Evolutionary conservation across 768 basidiomycete genomes (phyloP), one percentile per base, ranked within the genome.

Genomic region (Harrya chromipes): DNA sequence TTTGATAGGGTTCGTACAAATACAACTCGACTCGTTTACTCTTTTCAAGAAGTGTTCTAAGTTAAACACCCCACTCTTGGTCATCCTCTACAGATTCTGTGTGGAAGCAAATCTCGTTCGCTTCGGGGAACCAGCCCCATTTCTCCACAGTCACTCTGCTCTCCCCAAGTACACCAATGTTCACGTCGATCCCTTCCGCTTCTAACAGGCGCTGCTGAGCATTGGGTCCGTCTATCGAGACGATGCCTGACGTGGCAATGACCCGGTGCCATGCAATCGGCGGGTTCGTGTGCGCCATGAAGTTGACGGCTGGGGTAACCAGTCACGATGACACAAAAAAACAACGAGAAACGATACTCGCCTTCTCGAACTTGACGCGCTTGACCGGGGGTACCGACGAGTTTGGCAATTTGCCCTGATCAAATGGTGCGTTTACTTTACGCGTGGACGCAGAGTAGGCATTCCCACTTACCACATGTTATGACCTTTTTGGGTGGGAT

Each of bases 201-300:
- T 83, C 79, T 13, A 94, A 73, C 4, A 79, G 80, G 26, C 83
- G 79, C 21, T 80, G 72, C 63, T 94, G 91, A 40, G 78, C 70
- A 53, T 51, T 63, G 8, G 40, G 39, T 21, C 53, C 52, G 10
- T 55, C 47, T 5, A 90, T 87, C 0, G 88, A 89, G 53, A 89
- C 82, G 0, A 75, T 64, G 4, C 88, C 88, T 0, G 81, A 78
- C 1, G 86, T 74, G 2, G 79, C 73, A 13, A 91, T 70, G 13
- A 90, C 86, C 16, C 89, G 80, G 52, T 90, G 76, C 88, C 89
- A 90, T 1, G 89, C 85, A 2, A 90, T 78, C 8, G 84, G 81
- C 2, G 83, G 83, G 46, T 70, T 74, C 0, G 77, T 72, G 39
- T 76, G 75, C 1, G 79, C 74, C 13, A 90, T 71, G 57, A 82